Evolutionary conservation across 2,329 filamentous ascomycete species (phyloP), one percentile per base, ranked within the genome.

Genomic region (Fusarium beomiforme): DNA sequence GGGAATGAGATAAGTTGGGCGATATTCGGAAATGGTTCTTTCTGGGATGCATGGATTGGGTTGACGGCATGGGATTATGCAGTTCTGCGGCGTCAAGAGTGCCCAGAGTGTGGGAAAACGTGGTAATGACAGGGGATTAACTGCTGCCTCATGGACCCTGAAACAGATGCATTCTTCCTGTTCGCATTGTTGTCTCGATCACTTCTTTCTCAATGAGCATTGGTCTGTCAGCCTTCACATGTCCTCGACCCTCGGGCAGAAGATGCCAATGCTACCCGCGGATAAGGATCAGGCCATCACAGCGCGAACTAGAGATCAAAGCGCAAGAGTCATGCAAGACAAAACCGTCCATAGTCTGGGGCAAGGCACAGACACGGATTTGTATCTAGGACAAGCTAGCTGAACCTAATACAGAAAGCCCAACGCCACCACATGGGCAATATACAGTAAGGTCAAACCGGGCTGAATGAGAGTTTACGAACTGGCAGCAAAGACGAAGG

Each of bases 361-460:
- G 66, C 63, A 64, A 62, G 47, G 62, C 46, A 53, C 60, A 53
- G 56, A 65, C 53, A 63, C 67, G 64, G 68, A 46, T 66, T 62
- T 68, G 61, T 62, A 51, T 71, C 69, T 74, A 73, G 63, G 65
- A 60, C 54, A 36, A 64, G 70, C 56, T 76, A 76, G 70, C 47
- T 59, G 69, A 69, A 67, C 60, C 59, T 76, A 73, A 72, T 51
- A 13, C 17, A 59, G 49, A 54, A 72, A 59, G 70, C 44, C 73
- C 69, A 51, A 70, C 73, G 73, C 73, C 67, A 75, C 69, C 59
- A 70, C 69, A 69, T 70, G 63, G 69, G 33, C 49, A 58, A 50
- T 33, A 26, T 41, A 44, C 47, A 51, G 47, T 51, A 26, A n/a
- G n/a, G n/a, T n/a, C n/a, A n/a, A n/a, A 68, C 47, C 53, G 57